Evolutionary conservation across 371 early-diverging fungal genomes (phyloP), one percentile per base, ranked within the genome.

Genomic region (Mortierella sp.): DNA sequence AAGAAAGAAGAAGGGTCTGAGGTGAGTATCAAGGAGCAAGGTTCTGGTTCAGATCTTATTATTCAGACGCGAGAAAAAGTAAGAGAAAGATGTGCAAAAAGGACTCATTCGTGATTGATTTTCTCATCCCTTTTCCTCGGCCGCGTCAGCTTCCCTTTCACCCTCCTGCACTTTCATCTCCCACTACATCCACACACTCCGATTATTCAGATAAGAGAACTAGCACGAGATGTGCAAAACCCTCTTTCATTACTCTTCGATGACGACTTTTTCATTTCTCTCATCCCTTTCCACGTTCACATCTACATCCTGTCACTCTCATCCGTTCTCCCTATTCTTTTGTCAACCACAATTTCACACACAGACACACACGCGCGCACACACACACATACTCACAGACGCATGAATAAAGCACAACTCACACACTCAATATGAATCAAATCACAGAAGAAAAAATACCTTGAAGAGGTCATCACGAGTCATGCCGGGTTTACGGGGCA

Each of bases 401-500:
- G 46, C 46, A 46, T 14, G 46, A 55, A 55, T 8, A 55, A 55
- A n/a, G 8, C 2, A 16, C 27, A 51, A 6, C 16, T 60, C 60
- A 27, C 16, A 32, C 32, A 12, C 21, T 7, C 38, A 27, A 27
- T 3, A 29, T 4, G 12, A 27, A 32, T 58, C 5, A 4, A 27
- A 29, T 18, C 32, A 18, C 18, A 27, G 2, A 29, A 41, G 58
- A 5, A 16, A 10, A n/a, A 3, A 54, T 97, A 93, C 84, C 83
- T 96, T 96, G 93, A 96, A 96, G 18, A 96, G 89, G 79, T 96
- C 96, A 81, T 95, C 95, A 75, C 97, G 91, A 56, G 95, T 94
- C 97, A 96, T 96, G 71, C 96, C 97, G 68, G 97, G 97, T 91
- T 96, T 96, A 72, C 97, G 88, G 46, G 97, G 96, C 24, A 96